These are phyloP conservation scores for Evansstolkia leycettana DNA, from an alignment of 495 filamentous ascomycete species.

Conservation along the genomic window DNA sequence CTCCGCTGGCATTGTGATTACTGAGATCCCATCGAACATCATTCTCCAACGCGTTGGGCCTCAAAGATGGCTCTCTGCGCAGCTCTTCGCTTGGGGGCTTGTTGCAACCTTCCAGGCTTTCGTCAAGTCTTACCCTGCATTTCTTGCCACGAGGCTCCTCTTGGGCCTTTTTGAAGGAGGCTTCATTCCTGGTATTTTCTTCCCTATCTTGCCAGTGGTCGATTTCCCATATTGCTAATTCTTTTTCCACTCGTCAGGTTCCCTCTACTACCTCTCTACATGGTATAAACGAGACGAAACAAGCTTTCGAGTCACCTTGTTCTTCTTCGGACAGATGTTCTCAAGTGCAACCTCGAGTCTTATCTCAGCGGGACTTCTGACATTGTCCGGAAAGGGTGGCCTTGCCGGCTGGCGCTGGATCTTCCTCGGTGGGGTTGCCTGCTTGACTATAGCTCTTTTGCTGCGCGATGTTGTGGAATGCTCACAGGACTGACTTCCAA, in stretches of 20 bases:
- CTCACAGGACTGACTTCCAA: no score
- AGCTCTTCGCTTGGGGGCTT: slow-evolving; percentile 47
- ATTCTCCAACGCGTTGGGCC: slow-evolving; percentile 44
- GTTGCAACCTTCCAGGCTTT: slow-evolving; percentile 50
- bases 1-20: slow-evolving; percentile 42
- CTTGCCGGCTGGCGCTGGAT: slow-evolving; percentile 52
- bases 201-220: neutral
- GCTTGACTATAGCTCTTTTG: neutral
- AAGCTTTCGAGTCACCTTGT: slow-evolving; percentile 38
- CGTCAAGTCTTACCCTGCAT: slow-evolving; percentile 36
- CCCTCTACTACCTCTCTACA: slow-evolving; percentile 44
- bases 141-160: slow-evolving; percentile 37
- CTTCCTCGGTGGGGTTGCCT: slow-evolving; percentile 32
- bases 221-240: no score
- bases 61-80: slow-evolving; percentile 37
- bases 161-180: slow-evolving; percentile 47
- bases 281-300: slow-evolving; percentile 50
- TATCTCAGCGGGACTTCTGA: slow-evolving; percentile 38
- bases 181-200: slow-evolving; percentile 39
- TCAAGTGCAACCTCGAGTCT: slow-evolving; percentile 40
- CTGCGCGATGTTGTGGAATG: no score
- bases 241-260: slow-evolving; percentile 19
- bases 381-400: slow-evolving; percentile 35
- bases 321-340: slow-evolving; percentile 43
- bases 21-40: slow-evolving; percentile 46